These are phyloP conservation scores for Cyclotella kingstonii DNA, from an alignment of 108 stramenopile species.

Conservation along the genomic window DNA sequence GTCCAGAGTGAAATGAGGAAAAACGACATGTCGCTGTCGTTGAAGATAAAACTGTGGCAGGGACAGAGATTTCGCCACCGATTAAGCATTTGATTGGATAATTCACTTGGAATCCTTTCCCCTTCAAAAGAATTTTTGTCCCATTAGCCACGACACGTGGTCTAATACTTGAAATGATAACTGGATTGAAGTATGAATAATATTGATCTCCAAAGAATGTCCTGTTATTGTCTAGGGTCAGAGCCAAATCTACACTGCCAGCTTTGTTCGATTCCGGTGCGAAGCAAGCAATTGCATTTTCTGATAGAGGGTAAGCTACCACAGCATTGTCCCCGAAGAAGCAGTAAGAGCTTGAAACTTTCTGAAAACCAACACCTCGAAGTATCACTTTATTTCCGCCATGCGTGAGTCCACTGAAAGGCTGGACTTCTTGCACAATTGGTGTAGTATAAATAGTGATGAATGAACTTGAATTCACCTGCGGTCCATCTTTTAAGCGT, in stretches of 20 bases:
- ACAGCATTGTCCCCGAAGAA: conserved; percentile 1
- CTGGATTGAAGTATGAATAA: conserved; percentile 1
- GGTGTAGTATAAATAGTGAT: background rate
- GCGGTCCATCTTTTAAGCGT: conserved; percentile 2
- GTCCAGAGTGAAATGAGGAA: background rate
- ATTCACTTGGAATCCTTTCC: background rate
- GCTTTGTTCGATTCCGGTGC: background rate
- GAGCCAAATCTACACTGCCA: background rate
- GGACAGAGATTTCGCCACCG: background rate
- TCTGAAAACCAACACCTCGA: background rate
- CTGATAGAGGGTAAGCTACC: background rate
- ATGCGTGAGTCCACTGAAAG: background rate
- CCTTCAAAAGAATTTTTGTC: background rate
- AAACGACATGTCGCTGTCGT: conserved; percentile 4
- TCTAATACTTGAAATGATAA: background rate
- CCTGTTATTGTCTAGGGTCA: background rate
- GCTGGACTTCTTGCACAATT: background rate
- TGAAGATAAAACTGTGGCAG: conserved; percentile 4
- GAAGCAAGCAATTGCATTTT: background rate
- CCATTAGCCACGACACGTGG: background rate
- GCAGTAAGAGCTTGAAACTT: background rate
- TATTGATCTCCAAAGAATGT: background rate
- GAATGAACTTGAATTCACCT: background rate
- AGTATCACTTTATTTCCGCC: background rate
- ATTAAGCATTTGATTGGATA: background rate